Percentiles rank a stretch among this genome's conserved stretches.
phyloP scores from a whole-genome alignment of 2,329 filamentous ascomycete species.

The Xylogone sp. region DNA sequence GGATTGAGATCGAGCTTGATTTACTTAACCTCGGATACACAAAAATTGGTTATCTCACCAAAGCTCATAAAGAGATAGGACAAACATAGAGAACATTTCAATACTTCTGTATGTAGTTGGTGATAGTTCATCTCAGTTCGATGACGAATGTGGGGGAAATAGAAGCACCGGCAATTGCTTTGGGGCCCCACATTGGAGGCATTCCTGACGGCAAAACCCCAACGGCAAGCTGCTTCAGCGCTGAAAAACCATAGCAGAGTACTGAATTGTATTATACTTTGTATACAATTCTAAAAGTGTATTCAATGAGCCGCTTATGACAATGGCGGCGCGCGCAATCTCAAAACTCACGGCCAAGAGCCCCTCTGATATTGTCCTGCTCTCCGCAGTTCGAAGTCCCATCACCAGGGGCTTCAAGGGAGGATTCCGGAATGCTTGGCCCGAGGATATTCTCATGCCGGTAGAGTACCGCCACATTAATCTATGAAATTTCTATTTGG shows the following conservation, averaged over 20 bases:
- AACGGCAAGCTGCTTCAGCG: not conserved
- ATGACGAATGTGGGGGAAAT: not conserved
- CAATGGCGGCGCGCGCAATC: not conserved
- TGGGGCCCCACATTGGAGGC: not conserved
- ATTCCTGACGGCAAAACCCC: not conserved
- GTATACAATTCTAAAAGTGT: not conserved
- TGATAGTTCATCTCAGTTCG: not conserved
- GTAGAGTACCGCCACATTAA: conserved; percentile 17
- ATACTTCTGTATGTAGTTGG: too few species aligned
- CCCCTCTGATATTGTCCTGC: conserved; percentile 61
- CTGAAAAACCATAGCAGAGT: not conserved
- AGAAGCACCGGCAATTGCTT: not conserved
- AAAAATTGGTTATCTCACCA: too few species aligned
- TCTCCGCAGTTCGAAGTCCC: conserved; percentile 63
- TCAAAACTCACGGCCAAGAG: conserved; percentile 36
- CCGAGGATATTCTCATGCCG: conserved; percentile 60
- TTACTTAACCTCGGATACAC: too few species aligned
- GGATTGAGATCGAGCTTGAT: too few species aligned
- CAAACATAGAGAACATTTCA: too few species aligned
- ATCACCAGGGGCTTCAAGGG: conserved; percentile 65
- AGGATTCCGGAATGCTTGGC: conserved; percentile 61
- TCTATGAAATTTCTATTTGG: not conserved
- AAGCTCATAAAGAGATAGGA: too few species aligned
- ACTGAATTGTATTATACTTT: not conserved
- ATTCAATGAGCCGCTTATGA: not conserved